These are phyloP conservation scores for Epipyxis sp. DNA, from an alignment of 108 stramenopile species.

Conservation along the genomic window DNA sequence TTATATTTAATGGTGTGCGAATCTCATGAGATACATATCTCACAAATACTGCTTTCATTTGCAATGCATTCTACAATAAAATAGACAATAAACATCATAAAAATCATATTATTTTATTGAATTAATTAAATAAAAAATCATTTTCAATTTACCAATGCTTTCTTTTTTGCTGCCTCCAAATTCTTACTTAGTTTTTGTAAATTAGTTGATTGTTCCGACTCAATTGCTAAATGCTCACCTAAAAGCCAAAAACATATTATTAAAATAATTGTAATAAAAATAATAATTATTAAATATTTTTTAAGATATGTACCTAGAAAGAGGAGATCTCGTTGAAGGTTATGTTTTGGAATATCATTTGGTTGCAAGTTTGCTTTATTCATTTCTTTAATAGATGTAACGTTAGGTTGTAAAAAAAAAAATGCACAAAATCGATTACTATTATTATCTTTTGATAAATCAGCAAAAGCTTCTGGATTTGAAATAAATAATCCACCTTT, in stretches of 20 bases:
- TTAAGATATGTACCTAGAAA: too few relatives aligned
- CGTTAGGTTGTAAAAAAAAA: neutral
- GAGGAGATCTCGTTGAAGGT: neutral
- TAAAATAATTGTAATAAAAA: too few relatives aligned
- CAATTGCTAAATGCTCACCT: neutral
- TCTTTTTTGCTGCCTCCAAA: neutral
- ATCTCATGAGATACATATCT: constrained; percentile 20
- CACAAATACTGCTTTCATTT: constrained; percentile 3
- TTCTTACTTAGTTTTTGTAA: neutral
- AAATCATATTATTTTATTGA: too few relatives aligned
- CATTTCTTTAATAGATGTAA: neutral
- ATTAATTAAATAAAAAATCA: too few relatives aligned
- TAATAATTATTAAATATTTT: too few relatives aligned
- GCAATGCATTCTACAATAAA: neutral
- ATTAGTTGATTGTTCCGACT: neutral
- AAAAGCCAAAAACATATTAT: too few relatives aligned
- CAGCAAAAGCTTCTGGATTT: too few relatives aligned
- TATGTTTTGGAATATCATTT: neutral
- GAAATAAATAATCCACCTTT: too few relatives aligned
- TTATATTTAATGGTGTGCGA: constrained; percentile 9
- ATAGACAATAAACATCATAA: too few relatives aligned
- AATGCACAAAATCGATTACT: neutral
- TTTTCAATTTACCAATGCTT: neutral
- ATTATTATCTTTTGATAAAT: too few relatives aligned
- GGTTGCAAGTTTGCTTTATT: neutral